phyloP scores from a whole-genome alignment of 495 filamentous ascomycete genomes.

The Tuber aestivum region DNA sequence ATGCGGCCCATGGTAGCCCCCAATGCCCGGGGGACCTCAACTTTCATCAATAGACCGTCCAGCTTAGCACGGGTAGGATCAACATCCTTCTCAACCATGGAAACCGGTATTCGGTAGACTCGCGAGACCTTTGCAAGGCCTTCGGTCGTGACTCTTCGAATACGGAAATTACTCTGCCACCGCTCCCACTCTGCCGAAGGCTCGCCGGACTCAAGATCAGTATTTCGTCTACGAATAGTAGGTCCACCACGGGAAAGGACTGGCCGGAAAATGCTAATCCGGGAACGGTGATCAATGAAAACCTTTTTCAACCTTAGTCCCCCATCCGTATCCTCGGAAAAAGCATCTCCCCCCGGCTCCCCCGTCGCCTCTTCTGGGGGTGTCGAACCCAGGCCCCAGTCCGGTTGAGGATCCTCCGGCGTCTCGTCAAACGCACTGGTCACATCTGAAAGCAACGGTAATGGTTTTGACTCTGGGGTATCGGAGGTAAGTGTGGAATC shows the following conservation, averaged over 20 bases:
- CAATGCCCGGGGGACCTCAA: not conserved
- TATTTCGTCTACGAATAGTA: not conserved
- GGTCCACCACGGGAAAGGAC: not conserved
- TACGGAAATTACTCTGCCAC: not conserved
- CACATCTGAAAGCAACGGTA: not conserved
- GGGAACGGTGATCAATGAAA: not conserved
- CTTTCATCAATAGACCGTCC: not conserved
- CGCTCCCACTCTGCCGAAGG: not conserved
- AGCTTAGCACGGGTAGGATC: not conserved
- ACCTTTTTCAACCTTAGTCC: not conserved
- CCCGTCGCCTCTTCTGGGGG: not conserved
- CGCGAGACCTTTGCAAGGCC: not conserved
- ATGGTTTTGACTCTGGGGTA: not conserved
- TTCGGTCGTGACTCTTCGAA: not conserved
- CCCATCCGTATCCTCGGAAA: not conserved
- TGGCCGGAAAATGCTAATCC: not conserved
- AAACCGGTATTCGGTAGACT: not conserved
- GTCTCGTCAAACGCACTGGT: not conserved
- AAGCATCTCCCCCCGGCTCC: not conserved
- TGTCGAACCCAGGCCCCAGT: not conserved
- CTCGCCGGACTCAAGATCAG: not conserved
- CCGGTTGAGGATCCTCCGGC: not conserved
- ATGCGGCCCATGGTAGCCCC: not conserved
- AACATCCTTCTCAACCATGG: not conserved
- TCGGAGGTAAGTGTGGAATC: not conserved